Conservation (phyloP, 345 rosid species). For the Eucalyptus leucophloia region DNA sequence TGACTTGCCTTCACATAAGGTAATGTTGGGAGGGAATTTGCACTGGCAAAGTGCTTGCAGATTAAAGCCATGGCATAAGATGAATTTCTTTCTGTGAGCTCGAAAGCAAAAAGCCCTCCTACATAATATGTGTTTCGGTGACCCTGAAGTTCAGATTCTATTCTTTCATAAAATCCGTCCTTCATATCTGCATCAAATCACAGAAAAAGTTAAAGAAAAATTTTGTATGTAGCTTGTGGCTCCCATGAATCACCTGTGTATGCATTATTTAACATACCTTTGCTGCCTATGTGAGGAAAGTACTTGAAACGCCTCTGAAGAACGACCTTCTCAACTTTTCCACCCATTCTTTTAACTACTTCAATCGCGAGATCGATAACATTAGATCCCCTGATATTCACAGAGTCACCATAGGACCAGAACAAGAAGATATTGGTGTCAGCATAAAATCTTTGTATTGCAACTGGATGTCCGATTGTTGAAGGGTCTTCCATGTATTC, state of each 20-base stretch:
- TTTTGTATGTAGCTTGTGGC: neutral
- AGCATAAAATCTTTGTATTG: conserved; percentile 55
- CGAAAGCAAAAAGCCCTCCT: conserved; percentile 64
- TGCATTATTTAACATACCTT: conserved; percentile 25
- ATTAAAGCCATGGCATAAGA: conserved; percentile 50
- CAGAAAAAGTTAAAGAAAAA: neutral
- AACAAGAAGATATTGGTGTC: conserved; percentile 57
- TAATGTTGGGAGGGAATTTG: conserved; percentile 14
- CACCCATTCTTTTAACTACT: conserved; percentile 29
- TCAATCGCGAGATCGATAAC: conserved; percentile 30
- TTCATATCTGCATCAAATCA: conserved; percentile 36
- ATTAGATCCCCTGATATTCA: conserved; percentile 21
- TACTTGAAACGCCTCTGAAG: conserved; percentile 51
- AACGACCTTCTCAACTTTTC: conserved; percentile 27
- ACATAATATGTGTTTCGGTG: conserved; percentile 39
- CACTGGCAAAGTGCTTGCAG: conserved; percentile 48
- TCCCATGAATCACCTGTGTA: neutral
- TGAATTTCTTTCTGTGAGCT: conserved; percentile 61
- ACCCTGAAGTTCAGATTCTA: conserved; percentile 60
- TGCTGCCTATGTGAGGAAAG: conserved; percentile 48
- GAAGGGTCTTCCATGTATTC: conserved; percentile 60
- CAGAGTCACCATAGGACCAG: conserved; percentile 57
- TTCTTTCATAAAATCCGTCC: conserved; percentile 46
- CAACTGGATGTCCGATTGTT: conserved; percentile 54
- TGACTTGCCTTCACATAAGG: conserved; percentile 42